Evolutionary conservation across 1,284 basidiomycete genomes (phyloP).

Genomic region (Apiotrichum gamsii): DNA sequence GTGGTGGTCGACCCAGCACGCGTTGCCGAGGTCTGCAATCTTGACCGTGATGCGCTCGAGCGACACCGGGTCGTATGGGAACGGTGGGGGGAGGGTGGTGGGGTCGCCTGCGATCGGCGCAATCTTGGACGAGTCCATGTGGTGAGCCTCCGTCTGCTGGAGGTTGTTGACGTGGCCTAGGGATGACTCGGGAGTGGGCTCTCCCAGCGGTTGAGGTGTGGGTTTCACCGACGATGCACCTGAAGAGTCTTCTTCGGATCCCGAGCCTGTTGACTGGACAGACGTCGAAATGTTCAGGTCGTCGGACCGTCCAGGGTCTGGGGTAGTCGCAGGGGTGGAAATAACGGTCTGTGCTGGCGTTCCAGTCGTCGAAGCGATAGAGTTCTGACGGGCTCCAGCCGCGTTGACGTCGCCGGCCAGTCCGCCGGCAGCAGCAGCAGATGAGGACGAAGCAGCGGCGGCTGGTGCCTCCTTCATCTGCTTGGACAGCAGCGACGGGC

Average conservation of each 20-base stretch:
- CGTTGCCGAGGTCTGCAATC: slow-evolving; percentile 94
- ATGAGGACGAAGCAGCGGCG: slow-evolving; percentile 13
- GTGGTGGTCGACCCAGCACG: slow-evolving; percentile 54
- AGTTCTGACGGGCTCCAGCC: slow-evolving; percentile 10
- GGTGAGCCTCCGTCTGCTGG: slow-evolving; percentile 32
- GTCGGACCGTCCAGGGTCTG: slow-evolving; percentile 34
- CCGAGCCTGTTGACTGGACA: slow-evolving; percentile 30
- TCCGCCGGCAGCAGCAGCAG: slow-evolving; percentile 16
- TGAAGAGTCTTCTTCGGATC: slow-evolving; percentile 13
- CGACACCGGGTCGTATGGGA: slow-evolving; percentile 54
- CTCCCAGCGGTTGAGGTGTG: neutral
- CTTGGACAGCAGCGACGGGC: slow-evolving; percentile 75
- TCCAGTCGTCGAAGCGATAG: slow-evolving; percentile 26
- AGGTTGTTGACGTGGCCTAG: slow-evolving; percentile 33
- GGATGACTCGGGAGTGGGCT: too few relatives aligned
- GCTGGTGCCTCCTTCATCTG: slow-evolving; percentile 55
- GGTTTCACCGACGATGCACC: slow-evolving; percentile 5
- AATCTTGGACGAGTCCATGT: slow-evolving; percentile 13
- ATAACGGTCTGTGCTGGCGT: slow-evolving; percentile 39
- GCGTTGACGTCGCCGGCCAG: slow-evolving; percentile 14
- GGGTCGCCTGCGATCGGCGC: slow-evolving; percentile 55
- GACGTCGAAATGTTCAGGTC: slow-evolving; percentile 47
- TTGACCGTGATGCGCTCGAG: slow-evolving; percentile 92
- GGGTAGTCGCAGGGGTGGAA: slow-evolving; percentile 42
- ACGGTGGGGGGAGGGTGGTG: slow-evolving; percentile 52